These are phyloP conservation scores for Umbelopsis sp. DNA, from an alignment of 192 early-diverging fungal genomes.

Conservation along the genomic window DNA sequence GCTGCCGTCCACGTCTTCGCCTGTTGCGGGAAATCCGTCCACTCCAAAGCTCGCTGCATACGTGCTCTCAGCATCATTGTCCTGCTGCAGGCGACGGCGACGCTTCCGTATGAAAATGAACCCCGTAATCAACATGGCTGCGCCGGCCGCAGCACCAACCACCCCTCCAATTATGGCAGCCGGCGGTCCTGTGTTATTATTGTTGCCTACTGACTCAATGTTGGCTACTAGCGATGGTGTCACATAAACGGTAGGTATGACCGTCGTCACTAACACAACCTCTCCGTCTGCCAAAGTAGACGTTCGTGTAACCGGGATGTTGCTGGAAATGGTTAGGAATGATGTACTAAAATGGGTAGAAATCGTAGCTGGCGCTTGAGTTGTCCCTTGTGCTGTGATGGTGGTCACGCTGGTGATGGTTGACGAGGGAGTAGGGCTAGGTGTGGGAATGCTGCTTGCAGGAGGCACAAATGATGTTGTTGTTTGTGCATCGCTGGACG, in stretches of 20 bases:
- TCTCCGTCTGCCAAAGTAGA: background rate
- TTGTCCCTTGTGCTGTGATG: background rate
- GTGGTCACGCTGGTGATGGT: background rate
- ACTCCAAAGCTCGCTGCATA: slow-evolving; percentile 5
- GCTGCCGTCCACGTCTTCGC: background rate
- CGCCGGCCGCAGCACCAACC: background rate
- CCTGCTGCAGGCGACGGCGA: background rate
- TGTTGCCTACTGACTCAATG: background rate
- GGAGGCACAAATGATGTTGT: background rate
- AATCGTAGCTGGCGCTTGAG: background rate
- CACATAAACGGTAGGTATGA: background rate
- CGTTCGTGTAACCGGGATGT: slow-evolving; percentile 13
- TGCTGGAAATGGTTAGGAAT: background rate
- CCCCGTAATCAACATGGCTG: slow-evolving; percentile 10
- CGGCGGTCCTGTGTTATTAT: background rate
- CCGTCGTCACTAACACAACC: slow-evolving; percentile 1
- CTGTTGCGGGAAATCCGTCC: background rate
- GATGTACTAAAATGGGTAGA: slow-evolving; percentile 8
- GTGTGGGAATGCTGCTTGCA: background rate
- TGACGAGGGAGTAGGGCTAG: background rate
- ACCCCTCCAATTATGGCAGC: background rate
- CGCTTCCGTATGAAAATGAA: background rate
- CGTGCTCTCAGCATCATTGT: background rate
- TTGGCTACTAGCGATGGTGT: slow-evolving; percentile 12
- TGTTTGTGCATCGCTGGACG: background rate